Percentiles rank a stretch among this genome's conserved stretches.
Evolutionary conservation across 2,329 filamentous ascomycete genomes (phyloP).

Genomic region (Colletotrichum scovillei): DNA sequence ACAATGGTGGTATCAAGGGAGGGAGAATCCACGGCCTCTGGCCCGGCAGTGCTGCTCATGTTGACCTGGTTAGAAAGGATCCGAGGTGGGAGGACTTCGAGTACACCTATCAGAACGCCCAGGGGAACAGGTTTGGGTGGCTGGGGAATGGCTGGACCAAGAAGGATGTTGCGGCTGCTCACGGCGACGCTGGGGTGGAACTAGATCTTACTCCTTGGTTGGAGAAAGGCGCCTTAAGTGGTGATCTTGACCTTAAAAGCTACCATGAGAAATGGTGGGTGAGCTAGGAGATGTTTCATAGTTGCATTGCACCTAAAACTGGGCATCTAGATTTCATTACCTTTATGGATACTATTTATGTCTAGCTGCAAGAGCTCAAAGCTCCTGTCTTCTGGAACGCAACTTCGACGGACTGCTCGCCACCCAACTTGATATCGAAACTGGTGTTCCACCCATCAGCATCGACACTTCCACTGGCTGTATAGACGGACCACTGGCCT

Average conservation of each 20-base stretch:
- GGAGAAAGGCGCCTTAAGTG: not conserved
- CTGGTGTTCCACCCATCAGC: slow-evolving; percentile 21
- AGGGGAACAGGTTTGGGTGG: slow-evolving; percentile 66
- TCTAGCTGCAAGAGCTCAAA: slow-evolving; percentile 11
- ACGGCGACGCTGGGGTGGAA: not conserved
- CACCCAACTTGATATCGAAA: slow-evolving; percentile 29
- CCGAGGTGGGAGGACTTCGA: slow-evolving; percentile 68
- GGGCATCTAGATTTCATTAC: not conserved
- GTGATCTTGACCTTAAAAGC: not conserved
- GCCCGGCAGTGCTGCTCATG: slow-evolving; percentile 74
- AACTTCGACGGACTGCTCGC: slow-evolving; percentile 6
- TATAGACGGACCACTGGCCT: slow-evolving; percentile 26
- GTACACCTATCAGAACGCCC: slow-evolving; percentile 56
- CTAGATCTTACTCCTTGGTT: not conserved
- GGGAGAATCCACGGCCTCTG: slow-evolving; percentile 75
- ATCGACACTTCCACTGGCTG: slow-evolving; percentile 1
- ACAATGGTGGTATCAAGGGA: slow-evolving; percentile 73
- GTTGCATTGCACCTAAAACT: not conserved
- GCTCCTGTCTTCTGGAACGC: slow-evolving; percentile 15
- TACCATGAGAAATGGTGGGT: not conserved
- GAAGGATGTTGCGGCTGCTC: slow-evolving; percentile 55
- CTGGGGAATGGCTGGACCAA: slow-evolving; percentile 75
- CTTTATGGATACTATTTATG: not conserved
- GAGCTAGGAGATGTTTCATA: not conserved
- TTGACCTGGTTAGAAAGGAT: slow-evolving; percentile 65